These are phyloP conservation scores for Teratosphaeria nubilosa DNA, from an alignment of 2,329 filamentous ascomycete genomes.

Conservation along the genomic window DNA sequence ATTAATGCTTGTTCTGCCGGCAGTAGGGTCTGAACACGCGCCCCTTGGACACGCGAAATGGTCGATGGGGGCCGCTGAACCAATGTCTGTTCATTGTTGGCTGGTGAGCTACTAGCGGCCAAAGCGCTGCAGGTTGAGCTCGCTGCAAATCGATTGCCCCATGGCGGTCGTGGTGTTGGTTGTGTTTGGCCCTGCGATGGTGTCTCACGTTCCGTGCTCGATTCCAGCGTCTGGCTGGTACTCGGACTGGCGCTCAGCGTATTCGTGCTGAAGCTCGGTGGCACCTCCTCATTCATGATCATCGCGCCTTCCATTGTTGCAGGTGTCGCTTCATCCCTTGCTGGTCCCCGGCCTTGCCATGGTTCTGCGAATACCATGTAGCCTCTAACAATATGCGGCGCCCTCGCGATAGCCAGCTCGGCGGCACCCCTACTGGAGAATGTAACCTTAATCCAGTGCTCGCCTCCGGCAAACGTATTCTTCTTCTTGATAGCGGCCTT, in stretches of 20 bases:
- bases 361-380: slow-evolving; percentile 39
- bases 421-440: slow-evolving; percentile 41
- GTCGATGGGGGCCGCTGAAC: neutral
- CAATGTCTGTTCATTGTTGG: neutral
- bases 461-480: slow-evolving; percentile 69
- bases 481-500: slow-evolving; percentile 67
- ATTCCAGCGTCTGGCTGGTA: slow-evolving; percentile 1
- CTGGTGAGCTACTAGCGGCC: neutral
- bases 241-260: slow-evolving; percentile 16
- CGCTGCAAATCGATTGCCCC: neutral
- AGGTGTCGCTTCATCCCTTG: slow-evolving; percentile 32
- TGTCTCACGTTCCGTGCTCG: neutral
- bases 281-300: slow-evolving; percentile 17
- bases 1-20: slow-evolving; percentile 38
- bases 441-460: slow-evolving; percentile 70
- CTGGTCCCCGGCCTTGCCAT: slow-evolving; percentile 35
- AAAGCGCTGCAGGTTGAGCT: neutral
- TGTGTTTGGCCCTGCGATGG: slow-evolving; percentile 4
- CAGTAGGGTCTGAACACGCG: slow-evolving; percentile 30
- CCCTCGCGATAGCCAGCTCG: slow-evolving; percentile 38
- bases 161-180: neutral
- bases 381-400: slow-evolving; percentile 38
- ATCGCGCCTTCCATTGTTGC: slow-evolving; percentile 27
- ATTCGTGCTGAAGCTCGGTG: slow-evolving; percentile 23
- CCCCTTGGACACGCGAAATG: slow-evolving; percentile 21